Evolutionary conservation across 192 early-diverging fungal genomes (phyloP), one percentile per base, ranked within the genome.

Genomic region (Mortierella antarctica): DNA sequence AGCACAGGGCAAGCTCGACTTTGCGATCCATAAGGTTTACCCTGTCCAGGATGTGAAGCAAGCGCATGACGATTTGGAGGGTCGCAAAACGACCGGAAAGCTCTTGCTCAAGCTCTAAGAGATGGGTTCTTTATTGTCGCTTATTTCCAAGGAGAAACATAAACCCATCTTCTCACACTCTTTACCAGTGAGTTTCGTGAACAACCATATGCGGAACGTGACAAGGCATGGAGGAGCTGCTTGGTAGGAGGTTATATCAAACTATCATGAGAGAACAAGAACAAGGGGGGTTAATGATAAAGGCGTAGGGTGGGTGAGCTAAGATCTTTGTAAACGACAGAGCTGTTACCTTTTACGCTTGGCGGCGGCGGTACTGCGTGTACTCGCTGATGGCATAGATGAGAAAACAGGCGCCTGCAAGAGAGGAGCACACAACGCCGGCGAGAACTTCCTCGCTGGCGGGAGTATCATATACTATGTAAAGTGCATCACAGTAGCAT

Each of bases 11-110:
- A 90, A 90, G 69, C 71, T 98, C 39, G 83, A 92, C 46, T 70
- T 95, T 52, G 75, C 89, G 39, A 83, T 96, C 46, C 89, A 91
- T 83, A 94, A 95, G 64, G 76, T 87, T 3, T 97, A 96, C 76
- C 85, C 85, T 13, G 77, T 99, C 55, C 82, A 86, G 45, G 92
- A 98, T 61, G 92, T 88, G 21, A 86, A 85, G 4, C 77, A 90
- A 41, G 95, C 97, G 0, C 96, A 97, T 52, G 71, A 77, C 7
- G 96, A 97, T 73, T 71, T 97, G 53, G 89, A 95, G 70, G 69
- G 85, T 40, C 84, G 93, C 70, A 90, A 86, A 71, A 92, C 93
- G 12, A 86, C 85, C 15, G 94, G 93, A 74, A 95, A 94, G 68
- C 83, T 94, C 23, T 53, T 94, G 40, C 63, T 94, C 54, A 83